These are phyloP conservation scores for Lactuca sativa DNA, from an alignment of 129 eudicot genomes.

Conservation along the genomic window DNA sequence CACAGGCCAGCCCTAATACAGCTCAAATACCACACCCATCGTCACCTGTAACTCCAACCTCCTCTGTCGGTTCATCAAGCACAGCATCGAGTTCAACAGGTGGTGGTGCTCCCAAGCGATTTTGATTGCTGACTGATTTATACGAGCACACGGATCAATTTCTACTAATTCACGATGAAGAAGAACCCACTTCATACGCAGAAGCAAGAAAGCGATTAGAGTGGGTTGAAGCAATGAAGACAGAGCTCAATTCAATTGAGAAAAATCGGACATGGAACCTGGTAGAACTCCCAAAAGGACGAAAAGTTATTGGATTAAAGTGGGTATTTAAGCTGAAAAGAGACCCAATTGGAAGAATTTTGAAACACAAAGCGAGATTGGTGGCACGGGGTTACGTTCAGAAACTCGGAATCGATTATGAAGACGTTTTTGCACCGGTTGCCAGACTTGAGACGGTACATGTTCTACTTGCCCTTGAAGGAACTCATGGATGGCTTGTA, in stretches of 20 bases:
- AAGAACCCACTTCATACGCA: background rate
- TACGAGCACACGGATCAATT: no score
- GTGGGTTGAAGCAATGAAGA: background rate
- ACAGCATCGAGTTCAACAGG: background rate
- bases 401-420: no score
- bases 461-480: no score
- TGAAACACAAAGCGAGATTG: background rate
- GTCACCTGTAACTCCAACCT: background rate
- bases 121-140: background rate
- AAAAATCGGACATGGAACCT: no score
- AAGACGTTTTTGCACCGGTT: no score
- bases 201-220: background rate
- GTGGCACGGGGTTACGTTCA: background rate
- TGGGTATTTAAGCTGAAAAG: no score
- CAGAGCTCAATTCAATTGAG: background rate
- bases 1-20: no score
- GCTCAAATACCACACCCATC: no score
- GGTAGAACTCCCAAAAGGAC: no score
- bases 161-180: background rate
- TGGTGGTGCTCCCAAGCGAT: background rate
- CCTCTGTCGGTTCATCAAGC: background rate
- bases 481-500: no score
- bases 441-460: no score
- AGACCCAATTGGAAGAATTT: background rate
- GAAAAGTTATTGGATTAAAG: no score